A percentile compares a stretch with the other conserved stretches of the same genome.
These are phyloP conservation scores for Exophiala viscosa DNA, from an alignment of 2,329 filamentous ascomycete species.

Conservation along the genomic window DNA sequence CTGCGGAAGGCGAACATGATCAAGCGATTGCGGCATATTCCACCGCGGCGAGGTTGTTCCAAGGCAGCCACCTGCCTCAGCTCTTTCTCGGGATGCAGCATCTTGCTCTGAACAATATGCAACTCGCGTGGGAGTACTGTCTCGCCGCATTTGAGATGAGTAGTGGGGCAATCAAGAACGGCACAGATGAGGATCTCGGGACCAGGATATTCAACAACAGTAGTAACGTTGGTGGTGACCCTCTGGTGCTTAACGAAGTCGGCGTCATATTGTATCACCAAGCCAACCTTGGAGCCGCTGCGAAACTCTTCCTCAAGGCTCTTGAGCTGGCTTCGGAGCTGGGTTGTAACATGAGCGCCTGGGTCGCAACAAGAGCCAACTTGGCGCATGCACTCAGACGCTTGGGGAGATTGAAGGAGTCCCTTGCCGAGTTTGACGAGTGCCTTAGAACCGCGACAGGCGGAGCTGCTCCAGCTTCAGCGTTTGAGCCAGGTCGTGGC, in stretches of 20 bases:
- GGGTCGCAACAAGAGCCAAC: conserved; percentile 81
- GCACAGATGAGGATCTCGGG: conserved; percentile 22
- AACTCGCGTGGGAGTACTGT: conserved; percentile 87
- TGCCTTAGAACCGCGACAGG: conserved; percentile 74
- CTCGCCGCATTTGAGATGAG: conserved; percentile 73
- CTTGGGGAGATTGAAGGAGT: conserved; percentile 63
- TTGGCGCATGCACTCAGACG: conserved; percentile 83
- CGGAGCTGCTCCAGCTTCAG: conserved; percentile 49
- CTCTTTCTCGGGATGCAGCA: conserved; percentile 99
- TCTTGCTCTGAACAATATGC: conserved; percentile 91
- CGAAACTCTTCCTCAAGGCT: conserved; percentile 72
- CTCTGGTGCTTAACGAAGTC: conserved; percentile 89
- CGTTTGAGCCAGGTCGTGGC: conserved; percentile 17
- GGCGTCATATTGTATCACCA: conserved; percentile 96
- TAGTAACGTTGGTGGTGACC: conserved; percentile 55
- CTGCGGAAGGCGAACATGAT: conserved; percentile 94
- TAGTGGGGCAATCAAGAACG: conserved; percentile 38
- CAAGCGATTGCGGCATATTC: conserved; percentile 97
- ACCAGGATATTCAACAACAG: conserved; percentile 27
- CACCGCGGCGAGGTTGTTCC: conserved; percentile 89
- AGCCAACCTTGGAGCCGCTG: conserved; percentile 69
- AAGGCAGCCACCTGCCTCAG: conserved; percentile 92
- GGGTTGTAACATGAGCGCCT: conserved; percentile 75
- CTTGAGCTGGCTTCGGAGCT: conserved; percentile 75
- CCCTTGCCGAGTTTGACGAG: conserved; percentile 78